Evolutionary conservation across 2,329 filamentous ascomycete species (phyloP), one percentile per base, ranked within the genome.

Genomic region (Sporothrix phasma): DNA sequence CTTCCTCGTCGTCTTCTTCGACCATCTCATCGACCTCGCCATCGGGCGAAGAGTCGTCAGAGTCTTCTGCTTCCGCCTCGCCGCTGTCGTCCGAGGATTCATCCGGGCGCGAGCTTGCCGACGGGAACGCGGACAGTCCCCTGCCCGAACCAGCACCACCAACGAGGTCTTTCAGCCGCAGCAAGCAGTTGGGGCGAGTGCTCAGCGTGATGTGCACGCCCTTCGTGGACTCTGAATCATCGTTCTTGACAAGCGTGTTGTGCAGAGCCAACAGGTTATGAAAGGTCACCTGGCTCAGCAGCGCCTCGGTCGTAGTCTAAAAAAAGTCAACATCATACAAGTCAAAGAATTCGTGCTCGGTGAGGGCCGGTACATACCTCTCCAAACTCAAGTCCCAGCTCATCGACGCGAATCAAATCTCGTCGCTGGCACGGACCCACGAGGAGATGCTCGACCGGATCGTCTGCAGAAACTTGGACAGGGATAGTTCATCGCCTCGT

Each of bases 341-440:
- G 1, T 17, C 37, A 24, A n/a, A 17, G 22, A 1, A 41, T 49
- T 1, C 59, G 47, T 31, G 15, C 5, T 3, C 45, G 29, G 8
- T 45, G 19, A 5, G 17, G 31, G 34, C 13, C 13, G 15, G 8
- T 7, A 47, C 77, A 67, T 73, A 80, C 79, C 73, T 83, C 80
- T 22, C 78, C 74, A 70, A 82, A 81, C 70, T 83, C 80, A 37
- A 83, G 73, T 8, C 79, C 79, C 46, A 83, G 75, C 65, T 81
- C 78, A 31, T 82, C 79, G 54, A 83, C 72, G 65, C 80, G 78
- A 46, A 82, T 75, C n/a, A 78, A 47, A 83, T 71, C 64, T 83
- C 80, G 61, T 83, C 80, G 19, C 76, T 74, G 3, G 72, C 64
- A 5, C 73, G 71, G 2, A 83, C 70, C 61, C 82, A 81, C 45